Evolutionary conservation across 2,329 filamentous ascomycete genomes (phyloP).

Genomic region (Ophiocordyceps camponoti-rufipedis): DNA sequence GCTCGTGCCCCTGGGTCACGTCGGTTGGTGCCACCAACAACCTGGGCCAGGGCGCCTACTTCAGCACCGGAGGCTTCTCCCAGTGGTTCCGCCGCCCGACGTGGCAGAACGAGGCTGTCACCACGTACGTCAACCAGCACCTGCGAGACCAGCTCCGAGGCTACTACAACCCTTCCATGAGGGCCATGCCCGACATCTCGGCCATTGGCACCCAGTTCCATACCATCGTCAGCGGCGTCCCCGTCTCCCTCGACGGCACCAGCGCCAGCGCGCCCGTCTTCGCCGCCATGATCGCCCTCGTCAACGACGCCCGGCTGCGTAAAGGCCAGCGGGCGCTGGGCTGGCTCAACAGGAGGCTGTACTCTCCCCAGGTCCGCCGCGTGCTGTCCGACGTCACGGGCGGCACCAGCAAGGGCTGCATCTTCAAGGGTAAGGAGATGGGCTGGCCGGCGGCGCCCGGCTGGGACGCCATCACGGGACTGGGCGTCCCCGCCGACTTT

Average conservation of each 20-base stretch:
- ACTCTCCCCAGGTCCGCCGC: slow-evolving; percentile 17
- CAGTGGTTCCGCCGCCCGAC: slow-evolving; percentile 25
- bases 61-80: slow-evolving; percentile 34
- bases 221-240: slow-evolving; percentile 13
- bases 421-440: slow-evolving; percentile 13
- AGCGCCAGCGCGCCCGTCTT: slow-evolving; percentile 36
- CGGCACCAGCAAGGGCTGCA: slow-evolving; percentile 22
- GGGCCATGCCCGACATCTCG: slow-evolving; percentile 32
- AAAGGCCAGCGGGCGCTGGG: slow-evolving; percentile 29
- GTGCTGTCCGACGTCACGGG: slow-evolving; percentile 22
- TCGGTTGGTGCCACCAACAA: slow-evolving; percentile 40
- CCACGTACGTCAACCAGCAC: slow-evolving; percentile 16
- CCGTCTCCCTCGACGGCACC: slow-evolving; percentile 19
- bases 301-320: slow-evolving; percentile 34
- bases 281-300: slow-evolving; percentile 32
- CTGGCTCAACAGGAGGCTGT: slow-evolving; percentile 33
- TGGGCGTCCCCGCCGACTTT: slow-evolving; percentile 27
- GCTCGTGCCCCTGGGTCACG: slow-evolving; percentile 50
- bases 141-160: slow-evolving; percentile 23
- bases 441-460: slow-evolving; percentile 26
- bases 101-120: slow-evolving; percentile 25
- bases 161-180: slow-evolving; percentile 25
- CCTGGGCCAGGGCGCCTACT: slow-evolving; percentile 18
- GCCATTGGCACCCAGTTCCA: slow-evolving; percentile 39
- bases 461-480: slow-evolving; percentile 30